Percentiles rank a stretch among this genome's conserved stretches.
phyloP scores from a whole-genome alignment of 2,329 filamentous ascomycete genomes.

The Beauveria brongniartii region DNA sequence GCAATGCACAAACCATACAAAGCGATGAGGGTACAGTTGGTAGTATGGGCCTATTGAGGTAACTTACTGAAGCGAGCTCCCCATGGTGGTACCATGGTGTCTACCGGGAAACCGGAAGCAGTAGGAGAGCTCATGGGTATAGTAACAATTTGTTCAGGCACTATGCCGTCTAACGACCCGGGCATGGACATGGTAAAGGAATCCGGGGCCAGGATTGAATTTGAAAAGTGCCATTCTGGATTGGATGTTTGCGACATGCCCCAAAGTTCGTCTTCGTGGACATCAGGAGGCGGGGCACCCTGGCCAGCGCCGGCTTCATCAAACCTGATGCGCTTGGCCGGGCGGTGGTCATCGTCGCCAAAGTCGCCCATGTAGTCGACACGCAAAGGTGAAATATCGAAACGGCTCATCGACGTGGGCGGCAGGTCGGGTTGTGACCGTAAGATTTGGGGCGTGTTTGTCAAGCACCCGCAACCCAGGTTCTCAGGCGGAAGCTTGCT shows the following conservation, averaged over 20 bases:
- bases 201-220: not conserved
- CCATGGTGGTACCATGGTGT: not conserved
- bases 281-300: not conserved
- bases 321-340: constrained; percentile 17
- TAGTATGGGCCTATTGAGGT: too few species aligned
- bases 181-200: not conserved
- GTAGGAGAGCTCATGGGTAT: not conserved
- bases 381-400: not conserved
- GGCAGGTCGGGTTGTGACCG: not conserved
- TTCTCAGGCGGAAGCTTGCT: not conserved
- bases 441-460: not conserved
- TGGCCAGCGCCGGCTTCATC: not conserved
- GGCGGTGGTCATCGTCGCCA: constrained; percentile 1
- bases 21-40: too few species aligned
- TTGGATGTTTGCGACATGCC: not conserved
- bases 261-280: not conserved
- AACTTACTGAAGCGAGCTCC: not conserved
- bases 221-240: not conserved
- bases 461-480: not conserved
- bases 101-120: not conserved
- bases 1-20: too few species aligned
- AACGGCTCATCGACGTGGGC: not conserved
- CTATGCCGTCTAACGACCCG: not conserved
- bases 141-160: not conserved
- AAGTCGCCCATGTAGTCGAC: constrained; percentile 6